Conservation (phyloP, 768 basidiomycete genomes). For the Russula griseocarnosa region DNA sequence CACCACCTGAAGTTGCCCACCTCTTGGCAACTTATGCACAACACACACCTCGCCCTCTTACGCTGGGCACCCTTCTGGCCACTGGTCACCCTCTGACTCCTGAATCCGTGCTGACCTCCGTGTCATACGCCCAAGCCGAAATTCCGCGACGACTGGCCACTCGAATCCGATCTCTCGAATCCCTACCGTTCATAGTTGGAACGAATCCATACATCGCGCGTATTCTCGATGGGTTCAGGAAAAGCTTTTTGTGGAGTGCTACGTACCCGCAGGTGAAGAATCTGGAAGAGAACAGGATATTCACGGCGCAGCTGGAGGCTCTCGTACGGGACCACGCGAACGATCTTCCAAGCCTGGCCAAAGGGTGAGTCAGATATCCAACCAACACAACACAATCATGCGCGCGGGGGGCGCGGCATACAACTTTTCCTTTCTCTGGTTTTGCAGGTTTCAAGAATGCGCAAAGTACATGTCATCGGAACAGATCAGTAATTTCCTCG, state of each 20-base stretch:
- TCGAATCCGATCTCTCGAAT: constrained; percentile 68
- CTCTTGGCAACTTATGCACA: constrained; percentile 61
- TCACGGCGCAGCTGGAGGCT: constrained; percentile 62
- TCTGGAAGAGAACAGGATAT: constrained; percentile 64
- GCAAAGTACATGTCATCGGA: constrained; percentile 75
- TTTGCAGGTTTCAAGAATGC: constrained; percentile 78
- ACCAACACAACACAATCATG: background rate
- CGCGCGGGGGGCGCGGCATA: background rate
- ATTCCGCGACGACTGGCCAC: constrained; percentile 73
- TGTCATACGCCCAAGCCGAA: constrained; percentile 66
- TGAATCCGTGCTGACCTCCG: constrained; percentile 70
- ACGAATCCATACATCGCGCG: constrained; percentile 83
- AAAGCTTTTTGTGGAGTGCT: constrained; percentile 66
- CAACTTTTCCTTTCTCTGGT: background rate
- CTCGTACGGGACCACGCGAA: constrained; percentile 77
- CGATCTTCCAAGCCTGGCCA: constrained; percentile 88
- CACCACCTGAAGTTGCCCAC: constrained; percentile 50
- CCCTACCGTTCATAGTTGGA: constrained; percentile 82
- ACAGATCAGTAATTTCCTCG: constrained; percentile 76
- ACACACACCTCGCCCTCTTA: constrained; percentile 62
- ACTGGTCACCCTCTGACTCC: constrained; percentile 70
- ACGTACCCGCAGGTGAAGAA: constrained; percentile 61
- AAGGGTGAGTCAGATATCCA: constrained; percentile 61
- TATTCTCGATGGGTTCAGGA: constrained; percentile 61
- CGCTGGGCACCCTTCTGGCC: constrained; percentile 67